phyloP scores from a whole-genome alignment of 1,284 basidiomycete species.

The Moesziomyces sp. region DNA sequence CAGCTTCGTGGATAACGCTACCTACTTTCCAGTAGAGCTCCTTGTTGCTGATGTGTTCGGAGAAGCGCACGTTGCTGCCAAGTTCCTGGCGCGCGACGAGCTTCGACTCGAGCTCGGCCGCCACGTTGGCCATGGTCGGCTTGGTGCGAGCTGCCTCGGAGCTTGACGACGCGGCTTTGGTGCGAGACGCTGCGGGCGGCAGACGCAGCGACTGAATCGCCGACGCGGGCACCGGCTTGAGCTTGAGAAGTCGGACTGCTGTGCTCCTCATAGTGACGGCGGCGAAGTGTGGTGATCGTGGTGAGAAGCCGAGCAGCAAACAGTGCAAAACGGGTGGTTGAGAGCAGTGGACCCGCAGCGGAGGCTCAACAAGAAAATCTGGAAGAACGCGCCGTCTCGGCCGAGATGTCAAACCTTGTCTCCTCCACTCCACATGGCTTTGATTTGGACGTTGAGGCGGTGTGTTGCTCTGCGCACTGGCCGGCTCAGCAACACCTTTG shows the following conservation, averaged over 20 bases:
- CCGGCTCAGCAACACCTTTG: neutral
- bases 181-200: constrained; percentile 18
- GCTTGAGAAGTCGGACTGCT: constrained; percentile 27
- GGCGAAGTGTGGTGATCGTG: neutral
- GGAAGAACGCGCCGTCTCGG: constrained; percentile 7
- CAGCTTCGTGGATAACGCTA: neutral
- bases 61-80: constrained; percentile 46
- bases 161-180: constrained; percentile 2
- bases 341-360: neutral
- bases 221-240: constrained; percentile 37
- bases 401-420: neutral
- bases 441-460: neutral
- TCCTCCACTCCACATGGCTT: constrained; percentile 12
- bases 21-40: constrained; percentile 57
- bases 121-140: constrained; percentile 14
- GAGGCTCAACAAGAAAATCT: neutral
- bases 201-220: constrained; percentile 25
- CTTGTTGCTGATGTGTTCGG: constrained; percentile 39
- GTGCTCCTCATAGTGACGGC: constrained; percentile 27
- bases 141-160: neutral
- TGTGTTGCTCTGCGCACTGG: constrained; percentile 24
- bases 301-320: neutral
- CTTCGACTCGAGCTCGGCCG: constrained; percentile 33
- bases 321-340: neutral
- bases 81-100: constrained; percentile 18